Evolutionary conservation across 225 moss, liverwort and hornwort genomes (phyloP), one percentile per base, ranked within the genome.

Genomic region (Asterella californica): DNA sequence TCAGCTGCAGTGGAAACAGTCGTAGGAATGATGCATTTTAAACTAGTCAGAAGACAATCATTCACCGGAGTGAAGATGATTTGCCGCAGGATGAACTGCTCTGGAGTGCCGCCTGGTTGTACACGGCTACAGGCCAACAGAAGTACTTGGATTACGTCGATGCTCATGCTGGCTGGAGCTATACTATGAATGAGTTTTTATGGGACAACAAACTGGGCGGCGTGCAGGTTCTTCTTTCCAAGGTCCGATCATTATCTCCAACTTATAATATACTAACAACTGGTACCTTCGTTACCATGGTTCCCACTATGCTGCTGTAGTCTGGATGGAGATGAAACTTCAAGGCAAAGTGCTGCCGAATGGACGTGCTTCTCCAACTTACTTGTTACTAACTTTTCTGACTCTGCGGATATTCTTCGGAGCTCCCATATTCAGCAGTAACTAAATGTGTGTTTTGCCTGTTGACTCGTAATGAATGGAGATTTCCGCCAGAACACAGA

Each of bases 101-200:
- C 14, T 95, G 93, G 93, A 91, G 88, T 60, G 93, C 92, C 32
- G 91, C 93, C 4, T 96, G 95, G 93, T 67, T 96, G 64, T 94
- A 81, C 78, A 84, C 87, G 82, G 94, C 91, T 69, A 91, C 90
- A 0, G 60, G 65, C 25, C 76, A 86, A 30, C 63, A 69, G 46
- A 47, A 54, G 3, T 94, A 92, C 74, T 76, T 84, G 79, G 73
- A 81, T 18, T 96, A 93, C 87, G 82, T 96, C 27, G 78, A 84
- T 14, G 50, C 62, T 10, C 92, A 92, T 50, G 80, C 76, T 12
- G 92, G 90, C 14, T 80, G 83, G 49, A 86, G 74, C 77, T 85
- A 53, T 48, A 55, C 80, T 3, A 87, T 90, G 80, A 84, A 81
- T 11, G 81, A 82, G 32, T 88, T 93, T 75, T 65, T 67, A 36